These are phyloP conservation scores for Hymenoscyphus fraxineus DNA, from an alignment of 2,329 filamentous ascomycete species.

Conservation along the genomic window DNA sequence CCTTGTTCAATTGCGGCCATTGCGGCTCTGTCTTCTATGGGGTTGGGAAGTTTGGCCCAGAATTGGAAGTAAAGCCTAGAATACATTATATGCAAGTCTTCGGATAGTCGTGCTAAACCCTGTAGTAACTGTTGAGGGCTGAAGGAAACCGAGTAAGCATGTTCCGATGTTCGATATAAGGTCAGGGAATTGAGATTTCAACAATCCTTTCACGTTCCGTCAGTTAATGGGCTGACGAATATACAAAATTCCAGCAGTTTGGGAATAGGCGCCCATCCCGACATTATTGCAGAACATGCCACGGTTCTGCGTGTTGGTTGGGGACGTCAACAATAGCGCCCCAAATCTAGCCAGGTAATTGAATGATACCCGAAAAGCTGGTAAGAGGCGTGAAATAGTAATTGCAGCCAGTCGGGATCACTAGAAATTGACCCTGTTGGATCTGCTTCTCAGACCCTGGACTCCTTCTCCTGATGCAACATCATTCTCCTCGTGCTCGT, in stretches of 20 bases:
- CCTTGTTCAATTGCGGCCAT: neutral
- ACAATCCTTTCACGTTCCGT: neutral
- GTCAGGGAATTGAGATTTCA: neutral
- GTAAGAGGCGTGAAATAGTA: conserved; percentile 1
- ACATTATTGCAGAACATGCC: neutral
- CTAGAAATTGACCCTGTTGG: neutral
- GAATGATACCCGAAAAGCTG: neutral
- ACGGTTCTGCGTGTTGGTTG: neutral
- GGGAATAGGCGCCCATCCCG: neutral
- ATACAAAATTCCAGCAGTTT: neutral
- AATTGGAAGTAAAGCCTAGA: neutral
- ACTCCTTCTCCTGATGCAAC: neutral
- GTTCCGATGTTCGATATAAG: neutral
- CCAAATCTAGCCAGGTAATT: neutral
- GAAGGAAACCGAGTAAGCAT: conserved; percentile 3
- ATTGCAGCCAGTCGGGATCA: neutral
- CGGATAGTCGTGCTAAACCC: neutral
- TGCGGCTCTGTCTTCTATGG: neutral
- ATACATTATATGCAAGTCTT: conserved; percentile 1
- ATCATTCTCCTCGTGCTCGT: conserved; percentile 2
- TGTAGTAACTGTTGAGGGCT: neutral
- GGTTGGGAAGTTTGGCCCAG: neutral
- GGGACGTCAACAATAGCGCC: neutral
- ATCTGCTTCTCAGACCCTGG: neutral
- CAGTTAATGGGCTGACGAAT: neutral